Evolutionary conservation across 108 stramenopile species (phyloP).

Genomic region (Skeletonema menzelii): DNA sequence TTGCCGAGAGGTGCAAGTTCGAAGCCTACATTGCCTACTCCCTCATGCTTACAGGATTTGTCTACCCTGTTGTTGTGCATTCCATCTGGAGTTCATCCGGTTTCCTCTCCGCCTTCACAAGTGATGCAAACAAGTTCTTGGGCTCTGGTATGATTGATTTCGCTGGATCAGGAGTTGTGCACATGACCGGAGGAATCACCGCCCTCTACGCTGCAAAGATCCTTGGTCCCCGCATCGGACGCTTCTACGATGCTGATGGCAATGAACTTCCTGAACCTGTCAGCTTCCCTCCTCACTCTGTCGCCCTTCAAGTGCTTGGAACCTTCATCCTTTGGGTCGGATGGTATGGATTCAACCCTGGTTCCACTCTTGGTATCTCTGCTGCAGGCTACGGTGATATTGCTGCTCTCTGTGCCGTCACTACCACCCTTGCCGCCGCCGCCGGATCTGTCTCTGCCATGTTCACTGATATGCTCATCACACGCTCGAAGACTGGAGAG

Average conservation of each 20-base stretch:
- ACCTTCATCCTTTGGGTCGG: slow-evolving; percentile 92
- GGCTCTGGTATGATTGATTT: slow-evolving; percentile 77
- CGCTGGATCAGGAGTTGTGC: slow-evolving; percentile 74
- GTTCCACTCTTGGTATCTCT: slow-evolving; percentile 67
- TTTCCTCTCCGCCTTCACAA: slow-evolving; percentile 56
- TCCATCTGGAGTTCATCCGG: slow-evolving; percentile 78
- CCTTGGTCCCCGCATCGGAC: slow-evolving; percentile 82
- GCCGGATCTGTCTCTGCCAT: slow-evolving; percentile 80
- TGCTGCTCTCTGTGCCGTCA: slow-evolving; percentile 77
- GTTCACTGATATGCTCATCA: slow-evolving; percentile 69
- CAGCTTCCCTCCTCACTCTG: slow-evolving; percentile 74
- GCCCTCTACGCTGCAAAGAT: slow-evolving; percentile 85
- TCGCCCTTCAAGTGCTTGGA: slow-evolving; percentile 83
- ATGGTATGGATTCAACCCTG: slow-evolving; percentile 96
- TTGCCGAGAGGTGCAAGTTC: slow-evolving; percentile 81
- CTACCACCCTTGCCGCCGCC: slow-evolving; percentile 76
- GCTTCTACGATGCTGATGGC: slow-evolving; percentile 80
- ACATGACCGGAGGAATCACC: slow-evolving; percentile 78
- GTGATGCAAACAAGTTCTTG: slow-evolving; percentile 63
- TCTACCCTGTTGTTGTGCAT: slow-evolving; percentile 89
- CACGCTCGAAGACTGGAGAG: slow-evolving; percentile 55
- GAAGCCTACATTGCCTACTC: slow-evolving; percentile 81
- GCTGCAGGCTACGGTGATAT: slow-evolving; percentile 39
- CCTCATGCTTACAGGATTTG: slow-evolving; percentile 70
- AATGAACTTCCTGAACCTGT: slow-evolving; percentile 63